Conservation (phyloP, 164 flowering plant genomes). For the Liriodendron chinense region DNA sequence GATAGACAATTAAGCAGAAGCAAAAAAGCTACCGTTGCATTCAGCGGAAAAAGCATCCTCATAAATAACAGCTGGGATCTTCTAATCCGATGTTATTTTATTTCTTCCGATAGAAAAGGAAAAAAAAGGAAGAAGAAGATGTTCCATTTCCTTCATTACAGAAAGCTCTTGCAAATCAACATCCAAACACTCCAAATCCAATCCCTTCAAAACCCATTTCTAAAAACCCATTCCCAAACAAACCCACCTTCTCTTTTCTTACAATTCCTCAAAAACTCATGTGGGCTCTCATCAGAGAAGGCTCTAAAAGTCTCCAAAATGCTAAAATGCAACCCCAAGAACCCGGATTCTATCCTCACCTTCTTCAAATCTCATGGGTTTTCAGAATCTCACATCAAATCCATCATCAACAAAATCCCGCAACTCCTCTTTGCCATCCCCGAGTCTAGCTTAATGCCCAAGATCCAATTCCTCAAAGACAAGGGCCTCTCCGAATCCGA, state of each 20-base stretch:
- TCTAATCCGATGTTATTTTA: too few relatives aligned
- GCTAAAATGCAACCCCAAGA: slow-evolving; percentile 3
- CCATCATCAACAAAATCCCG: not conserved
- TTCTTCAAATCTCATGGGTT: slow-evolving; percentile 12
- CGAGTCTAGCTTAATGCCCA: too few relatives aligned
- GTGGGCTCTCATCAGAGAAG: slow-evolving; percentile 14
- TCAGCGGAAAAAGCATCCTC: too few relatives aligned
- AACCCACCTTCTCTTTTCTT: slow-evolving; percentile 12
- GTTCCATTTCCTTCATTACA: not conserved
- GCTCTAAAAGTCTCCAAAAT: slow-evolving; percentile 19
- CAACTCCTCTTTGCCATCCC: too few relatives aligned
- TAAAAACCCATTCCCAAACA: not conserved
- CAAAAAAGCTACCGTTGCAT: too few relatives aligned
- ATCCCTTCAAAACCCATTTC: slow-evolving; percentile 4
- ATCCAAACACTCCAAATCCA: not conserved
- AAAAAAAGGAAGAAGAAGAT: not conserved
- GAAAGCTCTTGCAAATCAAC: not conserved
- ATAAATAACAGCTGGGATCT: too few relatives aligned
- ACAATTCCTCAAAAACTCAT: slow-evolving; percentile 21
- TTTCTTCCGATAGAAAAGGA: too few relatives aligned
- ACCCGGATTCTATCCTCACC: slow-evolving; percentile 11
- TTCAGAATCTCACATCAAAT: slow-evolving; percentile 9
- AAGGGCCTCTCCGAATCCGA: not conserved
- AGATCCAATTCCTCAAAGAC: too few relatives aligned
- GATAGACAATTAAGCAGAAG: too few relatives aligned